phyloP scores from a whole-genome alignment of 805 yeast species.

The Sporopachydermia lactativora region DNA sequence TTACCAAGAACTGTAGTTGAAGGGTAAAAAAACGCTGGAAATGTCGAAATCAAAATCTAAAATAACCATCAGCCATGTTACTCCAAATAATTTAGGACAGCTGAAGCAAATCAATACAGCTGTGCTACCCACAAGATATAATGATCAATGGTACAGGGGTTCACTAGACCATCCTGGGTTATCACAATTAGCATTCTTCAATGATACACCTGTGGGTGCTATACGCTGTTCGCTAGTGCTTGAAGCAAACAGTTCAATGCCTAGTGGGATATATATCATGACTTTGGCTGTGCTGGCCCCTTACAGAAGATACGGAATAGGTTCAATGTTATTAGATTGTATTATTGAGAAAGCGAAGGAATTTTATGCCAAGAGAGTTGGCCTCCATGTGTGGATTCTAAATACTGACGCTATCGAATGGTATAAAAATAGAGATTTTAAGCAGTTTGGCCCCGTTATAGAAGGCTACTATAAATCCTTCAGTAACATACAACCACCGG shows the following conservation, averaged over 20 bases:
- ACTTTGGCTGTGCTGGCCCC: conserved; percentile 52
- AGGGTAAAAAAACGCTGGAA: too few species aligned
- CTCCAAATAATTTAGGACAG: conserved; percentile 43
- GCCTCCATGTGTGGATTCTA: conserved; percentile 37
- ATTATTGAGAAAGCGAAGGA: conserved; percentile 41
- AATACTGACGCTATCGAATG: conserved; percentile 31
- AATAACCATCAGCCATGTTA: conserved; percentile 42
- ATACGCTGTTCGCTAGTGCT: conserved; percentile 41
- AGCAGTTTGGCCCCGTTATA: conserved; percentile 19
- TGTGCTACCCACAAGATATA: conserved; percentile 35
- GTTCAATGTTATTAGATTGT: conserved; percentile 39
- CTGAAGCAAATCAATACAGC: conserved; percentile 41
- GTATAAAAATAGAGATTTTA: conserved; percentile 39
- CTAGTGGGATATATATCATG: conserved; percentile 49
- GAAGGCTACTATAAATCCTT: conserved; percentile 31
- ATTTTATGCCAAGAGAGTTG: conserved; percentile 37
- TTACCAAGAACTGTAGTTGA: too few species aligned
- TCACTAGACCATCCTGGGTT: conserved; percentile 34
- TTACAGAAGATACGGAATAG: conserved; percentile 51
- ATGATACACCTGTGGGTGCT: conserved; percentile 74
- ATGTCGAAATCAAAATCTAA: conserved; percentile 9
- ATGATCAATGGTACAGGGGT: conserved; percentile 37
- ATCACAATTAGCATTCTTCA: conserved; percentile 42
- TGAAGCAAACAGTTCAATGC: conserved; percentile 29
- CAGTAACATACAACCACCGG: not conserved